These are phyloP conservation scores for Rossbeevera mucosa DNA, from an alignment of 768 basidiomycete genomes.

Conservation along the genomic window DNA sequence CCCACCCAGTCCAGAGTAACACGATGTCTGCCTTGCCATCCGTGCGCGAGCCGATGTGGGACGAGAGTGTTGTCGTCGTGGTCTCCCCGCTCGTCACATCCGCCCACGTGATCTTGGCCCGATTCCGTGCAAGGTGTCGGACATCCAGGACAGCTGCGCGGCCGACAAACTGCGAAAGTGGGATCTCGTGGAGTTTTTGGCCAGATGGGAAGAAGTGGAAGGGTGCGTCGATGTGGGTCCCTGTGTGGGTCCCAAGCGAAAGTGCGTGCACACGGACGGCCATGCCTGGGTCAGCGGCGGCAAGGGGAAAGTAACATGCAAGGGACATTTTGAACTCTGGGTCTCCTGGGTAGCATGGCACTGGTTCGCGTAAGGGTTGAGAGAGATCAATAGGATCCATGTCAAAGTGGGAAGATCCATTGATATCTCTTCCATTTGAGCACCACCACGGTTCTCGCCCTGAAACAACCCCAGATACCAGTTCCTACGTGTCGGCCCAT, in stretches of 20 bases:
- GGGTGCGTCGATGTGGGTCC: constrained; percentile 78
- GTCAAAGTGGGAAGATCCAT: too few species aligned
- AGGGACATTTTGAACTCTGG: constrained; percentile 19
- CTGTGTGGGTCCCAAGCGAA: constrained; percentile 63
- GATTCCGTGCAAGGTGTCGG: constrained; percentile 34
- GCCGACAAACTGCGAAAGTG: constrained; percentile 49
- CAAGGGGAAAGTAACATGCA: constrained; percentile 17
- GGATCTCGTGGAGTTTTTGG: constrained; percentile 53
- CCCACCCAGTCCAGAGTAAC: constrained; percentile 68
- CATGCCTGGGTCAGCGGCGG: background rate
- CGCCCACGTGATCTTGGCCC: constrained; percentile 54
- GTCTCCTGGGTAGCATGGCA: constrained; percentile 29
- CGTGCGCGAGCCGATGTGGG: constrained; percentile 21
- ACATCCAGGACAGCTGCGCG: constrained; percentile 56
- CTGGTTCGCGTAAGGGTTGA: constrained; percentile 19
- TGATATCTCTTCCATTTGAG: too few species aligned
- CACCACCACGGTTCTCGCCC: too few species aligned
- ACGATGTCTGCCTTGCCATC: constrained; percentile 37
- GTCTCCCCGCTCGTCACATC: constrained; percentile 7
- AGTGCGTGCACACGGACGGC: constrained; percentile 34
- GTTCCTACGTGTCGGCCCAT: too few species aligned
- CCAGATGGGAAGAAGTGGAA: constrained; percentile 64
- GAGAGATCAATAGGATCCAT: constrained; percentile 32
- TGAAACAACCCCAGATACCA: too few species aligned
- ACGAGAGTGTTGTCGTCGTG: background rate